Evolutionary conservation across 257 asterid species (phyloP).

Genomic region (Forsythia viridissima): DNA sequence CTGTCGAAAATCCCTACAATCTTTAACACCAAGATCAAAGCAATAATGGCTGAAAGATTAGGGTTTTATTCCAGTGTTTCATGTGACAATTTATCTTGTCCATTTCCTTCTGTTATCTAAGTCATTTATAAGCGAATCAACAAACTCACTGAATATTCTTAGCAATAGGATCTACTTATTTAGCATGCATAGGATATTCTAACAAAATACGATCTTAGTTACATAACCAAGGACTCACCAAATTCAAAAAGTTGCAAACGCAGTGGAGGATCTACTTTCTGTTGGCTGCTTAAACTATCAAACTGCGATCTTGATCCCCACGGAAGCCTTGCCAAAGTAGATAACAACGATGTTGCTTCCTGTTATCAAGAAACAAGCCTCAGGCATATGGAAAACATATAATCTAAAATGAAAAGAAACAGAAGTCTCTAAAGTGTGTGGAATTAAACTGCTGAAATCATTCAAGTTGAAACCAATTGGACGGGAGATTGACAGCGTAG

Average conservation of each 20-base stretch:
- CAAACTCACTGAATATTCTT: not conserved
- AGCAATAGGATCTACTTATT: not conserved
- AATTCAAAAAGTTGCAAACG: conserved; percentile 70
- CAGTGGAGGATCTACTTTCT: conserved; percentile 41
- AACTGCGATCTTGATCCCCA: conserved; percentile 67
- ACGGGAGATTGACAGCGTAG: not conserved
- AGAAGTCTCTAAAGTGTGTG: not conserved
- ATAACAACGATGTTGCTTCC: conserved; percentile 67
- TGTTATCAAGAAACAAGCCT: conserved; percentile 24
- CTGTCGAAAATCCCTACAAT: conserved; percentile 55
- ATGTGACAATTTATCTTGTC: not conserved
- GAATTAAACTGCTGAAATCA: conserved; percentile 10
- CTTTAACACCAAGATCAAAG: conserved; percentile 28
- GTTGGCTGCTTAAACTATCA: conserved; percentile 29
- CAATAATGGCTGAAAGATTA: conserved; percentile 1
- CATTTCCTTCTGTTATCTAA: not conserved
- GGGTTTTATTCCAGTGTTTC: not conserved
- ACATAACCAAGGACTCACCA: conserved; percentile 36
- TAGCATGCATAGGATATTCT: not conserved
- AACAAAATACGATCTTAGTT: not conserved
- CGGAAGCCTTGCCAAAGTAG: conserved; percentile 67
- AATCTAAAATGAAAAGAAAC: conserved; percentile 11
- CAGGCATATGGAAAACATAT: not conserved
- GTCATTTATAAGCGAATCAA: not conserved
- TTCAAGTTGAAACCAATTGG: no score